Percentiles rank a stretch among this genome's conserved stretches.
phyloP scores from a whole-genome alignment of 176 grass and related monocot species.

The Cenchrus fungigraminus region DNA sequence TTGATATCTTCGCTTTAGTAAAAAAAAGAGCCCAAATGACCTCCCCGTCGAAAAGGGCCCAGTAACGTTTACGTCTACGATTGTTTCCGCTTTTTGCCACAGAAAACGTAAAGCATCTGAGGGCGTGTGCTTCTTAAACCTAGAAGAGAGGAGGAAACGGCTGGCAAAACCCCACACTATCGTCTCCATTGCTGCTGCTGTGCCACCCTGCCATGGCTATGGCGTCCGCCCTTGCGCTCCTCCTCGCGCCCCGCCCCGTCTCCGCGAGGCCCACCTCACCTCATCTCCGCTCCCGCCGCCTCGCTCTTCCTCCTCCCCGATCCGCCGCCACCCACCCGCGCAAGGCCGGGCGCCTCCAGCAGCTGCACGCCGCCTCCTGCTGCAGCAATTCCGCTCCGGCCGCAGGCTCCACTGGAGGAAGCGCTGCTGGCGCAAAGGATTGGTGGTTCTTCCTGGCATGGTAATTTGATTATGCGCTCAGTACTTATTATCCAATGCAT shows the following conservation, averaged over 20 bases:
- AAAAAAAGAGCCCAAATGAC: background rate
- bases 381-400: background rate
- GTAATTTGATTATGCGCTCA: background rate
- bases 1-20: too few species aligned
- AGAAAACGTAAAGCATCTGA: background rate
- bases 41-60: too few species aligned
- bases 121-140: background rate
- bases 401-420: background rate
- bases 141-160: background rate
- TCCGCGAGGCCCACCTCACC: background rate
- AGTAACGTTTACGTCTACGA: background rate
- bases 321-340: background rate
- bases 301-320: background rate
- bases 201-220: slow-evolving; percentile 25
- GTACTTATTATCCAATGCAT: background rate
- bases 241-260: background rate
- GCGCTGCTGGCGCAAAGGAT: background rate
- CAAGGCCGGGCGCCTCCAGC: background rate
- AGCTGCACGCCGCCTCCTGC: slow-evolving; percentile 4
- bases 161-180: background rate
- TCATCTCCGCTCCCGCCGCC: background rate
- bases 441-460: slow-evolving; percentile 30
- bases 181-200: background rate
- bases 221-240: slow-evolving; percentile 44
- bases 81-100: background rate